These are phyloP conservation scores for Telfairia occidentalis DNA, from an alignment of 331 rosid genomes.

Conservation along the genomic window DNA sequence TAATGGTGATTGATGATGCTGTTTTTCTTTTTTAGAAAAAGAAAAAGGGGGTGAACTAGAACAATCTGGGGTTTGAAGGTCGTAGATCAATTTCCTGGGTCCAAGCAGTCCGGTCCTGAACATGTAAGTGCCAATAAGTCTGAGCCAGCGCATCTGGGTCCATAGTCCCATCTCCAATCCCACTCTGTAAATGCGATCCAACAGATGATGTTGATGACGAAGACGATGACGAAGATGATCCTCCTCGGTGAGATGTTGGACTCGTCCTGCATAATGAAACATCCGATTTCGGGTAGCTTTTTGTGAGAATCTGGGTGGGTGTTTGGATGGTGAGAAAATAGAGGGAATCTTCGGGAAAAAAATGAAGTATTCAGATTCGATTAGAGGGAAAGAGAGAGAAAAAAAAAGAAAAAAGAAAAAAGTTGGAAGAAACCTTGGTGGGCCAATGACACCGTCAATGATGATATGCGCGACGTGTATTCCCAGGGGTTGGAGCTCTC, in stretches of 20 bases:
- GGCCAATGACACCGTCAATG: constrained; percentile 66
- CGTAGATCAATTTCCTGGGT: constrained; percentile 89
- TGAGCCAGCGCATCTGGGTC: constrained; percentile 89
- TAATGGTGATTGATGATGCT: background rate
- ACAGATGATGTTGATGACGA: constrained; percentile 15
- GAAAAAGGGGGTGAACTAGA: background rate
- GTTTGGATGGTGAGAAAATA: background rate
- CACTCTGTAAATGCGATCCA: constrained; percentile 27
- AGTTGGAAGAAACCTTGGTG: constrained; percentile 39
- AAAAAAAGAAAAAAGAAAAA: background rate
- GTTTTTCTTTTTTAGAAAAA: background rate
- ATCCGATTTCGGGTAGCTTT: background rate
- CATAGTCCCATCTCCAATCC: constrained; percentile 30
- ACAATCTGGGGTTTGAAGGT: constrained; percentile 22
- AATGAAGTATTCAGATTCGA: background rate
- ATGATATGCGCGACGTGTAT: constrained; percentile 88
- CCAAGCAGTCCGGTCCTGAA: constrained; percentile 79
- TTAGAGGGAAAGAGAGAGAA: background rate
- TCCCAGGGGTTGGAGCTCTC: constrained; percentile 78
- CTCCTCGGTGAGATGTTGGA: background rate
- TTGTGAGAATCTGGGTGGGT: background rate
- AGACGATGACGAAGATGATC: background rate
- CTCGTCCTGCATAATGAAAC: background rate
- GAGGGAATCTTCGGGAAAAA: background rate
- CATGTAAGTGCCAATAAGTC: constrained; percentile 79